Conservation (phyloP, 2,329 filamentous ascomycete species). For the Anthostomella pinea region DNA sequence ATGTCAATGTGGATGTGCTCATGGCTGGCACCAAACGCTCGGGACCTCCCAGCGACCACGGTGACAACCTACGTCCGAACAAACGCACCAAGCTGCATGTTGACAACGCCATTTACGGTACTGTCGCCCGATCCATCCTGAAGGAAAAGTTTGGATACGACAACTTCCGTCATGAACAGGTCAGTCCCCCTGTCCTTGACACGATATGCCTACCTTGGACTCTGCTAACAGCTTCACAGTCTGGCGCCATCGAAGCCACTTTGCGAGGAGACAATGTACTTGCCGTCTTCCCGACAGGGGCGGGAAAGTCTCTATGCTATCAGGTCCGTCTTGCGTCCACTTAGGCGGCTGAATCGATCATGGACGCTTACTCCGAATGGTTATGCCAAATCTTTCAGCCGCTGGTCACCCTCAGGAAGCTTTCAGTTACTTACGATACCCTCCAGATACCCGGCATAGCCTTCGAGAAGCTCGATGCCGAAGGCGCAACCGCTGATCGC, state of each 20-base stretch:
- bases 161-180: constrained; percentile 44
- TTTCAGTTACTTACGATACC: background rate
- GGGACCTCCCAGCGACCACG: background rate
- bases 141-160: constrained; percentile 38
- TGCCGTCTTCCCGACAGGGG: constrained; percentile 46
- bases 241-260: constrained; percentile 37
- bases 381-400: no score
- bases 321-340: constrained; percentile 31
- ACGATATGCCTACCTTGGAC: background rate
- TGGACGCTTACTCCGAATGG: no score
- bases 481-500: constrained; percentile 6
- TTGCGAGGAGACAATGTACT: constrained; percentile 40
- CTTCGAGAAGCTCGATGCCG: constrained; percentile 41
- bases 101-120: background rate
- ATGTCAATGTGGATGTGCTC: constrained; percentile 21
- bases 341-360: no score
- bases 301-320: constrained; percentile 49
- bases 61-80: constrained; percentile 1
- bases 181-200: constrained; percentile 1
- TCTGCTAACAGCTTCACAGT: constrained; percentile 13
- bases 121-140: constrained; percentile 28
- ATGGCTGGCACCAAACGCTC: constrained; percentile 13
- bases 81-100: constrained; percentile 10
- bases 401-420: background rate
- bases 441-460: constrained; percentile 45